These are phyloP conservation scores for Rubia tinctorum DNA, from an alignment of 305 asterid genomes.

Conservation along the genomic window DNA sequence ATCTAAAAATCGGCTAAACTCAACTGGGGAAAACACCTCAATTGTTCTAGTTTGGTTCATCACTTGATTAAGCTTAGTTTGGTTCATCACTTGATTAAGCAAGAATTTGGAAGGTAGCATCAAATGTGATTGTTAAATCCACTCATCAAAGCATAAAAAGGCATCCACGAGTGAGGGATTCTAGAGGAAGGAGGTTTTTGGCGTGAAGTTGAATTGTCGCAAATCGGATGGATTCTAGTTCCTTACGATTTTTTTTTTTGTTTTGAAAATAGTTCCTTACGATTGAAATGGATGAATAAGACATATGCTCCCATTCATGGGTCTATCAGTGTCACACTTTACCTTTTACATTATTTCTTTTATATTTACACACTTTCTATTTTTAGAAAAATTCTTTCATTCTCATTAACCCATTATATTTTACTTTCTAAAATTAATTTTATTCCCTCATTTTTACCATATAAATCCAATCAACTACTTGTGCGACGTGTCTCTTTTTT, in stretches of 20 bases:
- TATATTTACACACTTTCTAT: no score
- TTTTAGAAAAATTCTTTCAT: no score
- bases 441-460: no score
- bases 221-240: slow-evolving; percentile 31
- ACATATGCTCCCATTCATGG: no score
- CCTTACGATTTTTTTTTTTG: slow-evolving; percentile 26
- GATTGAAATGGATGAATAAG: slow-evolving; percentile 14
- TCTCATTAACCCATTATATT: no score
- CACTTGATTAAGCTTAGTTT: no score
- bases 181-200: slow-evolving; percentile 17
- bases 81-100: not conserved
- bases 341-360: no score
- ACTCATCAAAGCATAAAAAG: slow-evolving; percentile 23
- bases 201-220: slow-evolving; percentile 6
- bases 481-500: slow-evolving; percentile 36
- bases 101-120: slow-evolving; percentile 7
- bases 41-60: no score
- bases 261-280: no score
- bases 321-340: no score
- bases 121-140: slow-evolving; percentile 12
- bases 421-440: no score
- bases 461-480: no score
- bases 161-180: slow-evolving; percentile 20
- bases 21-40: not conserved
- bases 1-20: not conserved